Evolutionary conservation across 169 alveolate genomes (phyloP).

Genomic region (Perkinsus marinus): DNA sequence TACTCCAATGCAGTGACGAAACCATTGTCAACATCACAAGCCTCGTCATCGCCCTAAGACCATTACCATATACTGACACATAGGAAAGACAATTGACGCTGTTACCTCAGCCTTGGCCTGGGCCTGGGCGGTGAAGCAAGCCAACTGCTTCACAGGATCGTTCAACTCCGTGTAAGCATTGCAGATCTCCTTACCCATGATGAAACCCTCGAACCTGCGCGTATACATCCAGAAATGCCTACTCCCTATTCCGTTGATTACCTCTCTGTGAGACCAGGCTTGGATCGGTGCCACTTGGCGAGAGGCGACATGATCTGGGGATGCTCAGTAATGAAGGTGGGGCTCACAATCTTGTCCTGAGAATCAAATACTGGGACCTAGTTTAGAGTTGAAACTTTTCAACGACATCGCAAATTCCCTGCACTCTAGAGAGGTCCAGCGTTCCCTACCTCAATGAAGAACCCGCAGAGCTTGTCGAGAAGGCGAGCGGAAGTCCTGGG

Average conservation of each 20-base stretch:
- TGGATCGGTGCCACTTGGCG: constrained; percentile 85
- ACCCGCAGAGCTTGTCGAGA: constrained; percentile 24
- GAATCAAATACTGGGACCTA: constrained; percentile 77
- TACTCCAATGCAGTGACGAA: constrained; percentile 85
- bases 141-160: constrained; percentile 90
- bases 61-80: constrained; percentile 13
- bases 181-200: constrained; percentile 87
- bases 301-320: constrained; percentile 98
- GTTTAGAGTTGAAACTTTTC: constrained; percentile 3
- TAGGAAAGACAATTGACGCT: neutral
- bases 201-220: constrained; percentile 80
- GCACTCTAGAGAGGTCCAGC: neutral
- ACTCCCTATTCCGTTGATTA: neutral
- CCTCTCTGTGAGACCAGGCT: constrained; percentile 82
- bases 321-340: constrained; percentile 88
- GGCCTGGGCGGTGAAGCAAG: constrained; percentile 75
- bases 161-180: constrained; percentile 98
- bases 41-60: constrained; percentile 47
- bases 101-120: constrained; percentile 38
- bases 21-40: constrained; percentile 36
- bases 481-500: neutral
- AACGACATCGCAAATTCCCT: no score
- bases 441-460: neutral
- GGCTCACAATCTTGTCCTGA: constrained; percentile 74
- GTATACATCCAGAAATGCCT: constrained; percentile 6